phyloP scores from a whole-genome alignment of 2,329 filamentous ascomycete species.

The Dothiorella sarmentorum region DNA sequence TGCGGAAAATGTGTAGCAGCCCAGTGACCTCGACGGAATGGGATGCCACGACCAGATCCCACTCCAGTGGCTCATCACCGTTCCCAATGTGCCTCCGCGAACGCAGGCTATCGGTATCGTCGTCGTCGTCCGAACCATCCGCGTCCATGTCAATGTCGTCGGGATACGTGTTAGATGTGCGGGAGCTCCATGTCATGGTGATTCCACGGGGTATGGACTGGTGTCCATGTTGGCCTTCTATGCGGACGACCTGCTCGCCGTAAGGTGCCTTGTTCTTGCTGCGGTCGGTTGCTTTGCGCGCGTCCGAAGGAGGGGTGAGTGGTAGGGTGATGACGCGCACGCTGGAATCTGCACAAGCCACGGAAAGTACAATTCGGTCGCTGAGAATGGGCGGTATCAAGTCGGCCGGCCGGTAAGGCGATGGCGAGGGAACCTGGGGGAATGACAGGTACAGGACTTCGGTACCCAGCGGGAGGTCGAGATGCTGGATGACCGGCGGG shows the following conservation, averaged over 20 bases:
- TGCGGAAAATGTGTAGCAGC: slow-evolving; percentile 40
- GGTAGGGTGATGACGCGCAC: slow-evolving; percentile 55
- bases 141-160: slow-evolving; percentile 34
- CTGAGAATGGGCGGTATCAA: slow-evolving; percentile 48
- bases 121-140: slow-evolving; percentile 26
- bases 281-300: slow-evolving; percentile 34
- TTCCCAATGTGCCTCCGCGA: slow-evolving; percentile 13
- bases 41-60: slow-evolving; percentile 41
- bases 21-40: slow-evolving; percentile 41
- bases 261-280: slow-evolving; percentile 29
- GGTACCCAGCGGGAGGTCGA: slow-evolving; percentile 54
- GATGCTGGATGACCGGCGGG: slow-evolving; percentile 50
- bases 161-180: slow-evolving; percentile 18
- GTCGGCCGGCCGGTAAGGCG: slow-evolving; percentile 30
- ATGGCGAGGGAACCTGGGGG: slow-evolving; percentile 37
- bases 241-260: slow-evolving; percentile 48
- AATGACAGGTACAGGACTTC: slow-evolving; percentile 54
- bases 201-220: slow-evolving; percentile 51
- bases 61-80: slow-evolving; percentile 31
- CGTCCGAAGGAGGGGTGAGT: slow-evolving; percentile 49
- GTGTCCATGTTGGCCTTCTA: slow-evolving; percentile 47
- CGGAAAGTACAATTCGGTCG: slow-evolving; percentile 51
- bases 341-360: slow-evolving; percentile 56
- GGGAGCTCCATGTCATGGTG: slow-evolving; percentile 51
- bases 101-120: slow-evolving; percentile 20